These are phyloP conservation scores for Mitragyna speciosa DNA, from an alignment of 257 asterid genomes.

Conservation along the genomic window DNA sequence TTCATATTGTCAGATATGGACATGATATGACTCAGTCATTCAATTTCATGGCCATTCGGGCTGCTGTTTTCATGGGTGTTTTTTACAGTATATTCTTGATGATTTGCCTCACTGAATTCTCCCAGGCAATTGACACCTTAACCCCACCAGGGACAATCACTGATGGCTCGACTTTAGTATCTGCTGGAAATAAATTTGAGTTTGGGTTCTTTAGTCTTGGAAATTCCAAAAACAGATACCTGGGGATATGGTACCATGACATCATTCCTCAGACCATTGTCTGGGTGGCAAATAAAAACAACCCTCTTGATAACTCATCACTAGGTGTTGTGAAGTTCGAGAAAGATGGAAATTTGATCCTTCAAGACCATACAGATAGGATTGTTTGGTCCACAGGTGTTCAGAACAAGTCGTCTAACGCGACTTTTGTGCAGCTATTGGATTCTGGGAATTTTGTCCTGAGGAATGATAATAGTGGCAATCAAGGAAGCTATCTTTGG, in stretches of 20 bases:
- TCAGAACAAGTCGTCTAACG: background rate
- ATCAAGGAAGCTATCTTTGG: constrained; percentile 47
- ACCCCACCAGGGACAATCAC: background rate
- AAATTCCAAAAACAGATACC: constrained; percentile 21
- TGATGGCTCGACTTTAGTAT: constrained; percentile 13
- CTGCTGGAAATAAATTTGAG: constrained; percentile 12
- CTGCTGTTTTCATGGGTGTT: background rate
- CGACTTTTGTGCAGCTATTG: constrained; percentile 15
- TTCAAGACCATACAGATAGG: constrained; percentile 4
- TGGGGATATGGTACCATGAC: constrained; percentile 32
- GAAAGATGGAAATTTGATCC: constrained; percentile 18
- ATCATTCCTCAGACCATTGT: constrained; percentile 13
- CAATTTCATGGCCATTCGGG: background rate
- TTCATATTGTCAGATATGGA: background rate
- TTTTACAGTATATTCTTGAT: background rate
- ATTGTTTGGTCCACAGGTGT: constrained; percentile 6
- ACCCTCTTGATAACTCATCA: constrained; percentile 2
- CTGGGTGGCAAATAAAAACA: constrained; percentile 30
- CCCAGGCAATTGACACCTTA: background rate
- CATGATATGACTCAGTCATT: background rate
- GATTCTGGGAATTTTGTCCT: constrained; percentile 40
- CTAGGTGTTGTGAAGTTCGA: constrained; percentile 11
- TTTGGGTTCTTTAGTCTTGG: constrained; percentile 4
- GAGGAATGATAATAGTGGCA: constrained; percentile 27
- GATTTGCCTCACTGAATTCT: background rate